phyloP scores from a whole-genome alignment of 2,329 filamentous ascomycete species.

The Exophiala bonariae region DNA sequence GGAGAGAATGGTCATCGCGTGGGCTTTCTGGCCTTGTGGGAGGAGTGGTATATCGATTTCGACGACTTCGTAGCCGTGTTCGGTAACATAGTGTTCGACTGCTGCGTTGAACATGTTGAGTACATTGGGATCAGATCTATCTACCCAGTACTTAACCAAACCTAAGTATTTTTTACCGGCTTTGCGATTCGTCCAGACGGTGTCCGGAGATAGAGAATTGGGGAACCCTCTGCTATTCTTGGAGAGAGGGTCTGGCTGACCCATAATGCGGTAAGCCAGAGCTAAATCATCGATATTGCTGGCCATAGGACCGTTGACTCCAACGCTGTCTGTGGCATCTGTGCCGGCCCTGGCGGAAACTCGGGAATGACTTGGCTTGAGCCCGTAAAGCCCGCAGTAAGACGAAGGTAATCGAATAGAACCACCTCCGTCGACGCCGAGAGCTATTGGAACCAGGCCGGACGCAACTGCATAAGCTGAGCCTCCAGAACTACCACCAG shows the following conservation, averaged over 20 bases:
- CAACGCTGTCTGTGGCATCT: conserved; percentile 61
- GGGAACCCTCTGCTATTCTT: conserved; percentile 52
- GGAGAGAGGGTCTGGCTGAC: conserved; percentile 64
- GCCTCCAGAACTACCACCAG: conserved; percentile 78
- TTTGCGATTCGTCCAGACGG: conserved; percentile 23
- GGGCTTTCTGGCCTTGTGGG: conserved; percentile 71
- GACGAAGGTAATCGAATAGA: conserved; percentile 71
- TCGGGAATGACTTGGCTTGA: conserved; percentile 75
- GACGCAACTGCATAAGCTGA: conserved; percentile 68
- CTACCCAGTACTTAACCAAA: conserved; percentile 68
- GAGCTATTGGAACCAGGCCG: conserved; percentile 71
- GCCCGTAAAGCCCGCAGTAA: conserved; percentile 78
- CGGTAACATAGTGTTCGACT: conserved; percentile 53
- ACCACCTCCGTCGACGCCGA: conserved; percentile 76
- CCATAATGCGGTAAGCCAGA: conserved; percentile 78
- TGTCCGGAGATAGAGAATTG: conserved; percentile 47
- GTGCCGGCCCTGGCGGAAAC: conserved; percentile 58
- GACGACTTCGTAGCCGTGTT: conserved; percentile 44
- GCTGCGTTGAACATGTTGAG: conserved; percentile 61
- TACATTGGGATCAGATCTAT: conserved; percentile 66
- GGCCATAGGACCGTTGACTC: conserved; percentile 74
- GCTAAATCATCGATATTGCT: conserved; percentile 75
- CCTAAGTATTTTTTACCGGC: conserved; percentile 64
- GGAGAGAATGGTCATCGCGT: conserved; percentile 73
- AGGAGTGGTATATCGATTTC: conserved; percentile 57